Percentiles rank a stretch among this genome's conserved stretches.
Conservation (phyloP, 768 basidiomycete species). For the Phylloporus sp. region DNA sequence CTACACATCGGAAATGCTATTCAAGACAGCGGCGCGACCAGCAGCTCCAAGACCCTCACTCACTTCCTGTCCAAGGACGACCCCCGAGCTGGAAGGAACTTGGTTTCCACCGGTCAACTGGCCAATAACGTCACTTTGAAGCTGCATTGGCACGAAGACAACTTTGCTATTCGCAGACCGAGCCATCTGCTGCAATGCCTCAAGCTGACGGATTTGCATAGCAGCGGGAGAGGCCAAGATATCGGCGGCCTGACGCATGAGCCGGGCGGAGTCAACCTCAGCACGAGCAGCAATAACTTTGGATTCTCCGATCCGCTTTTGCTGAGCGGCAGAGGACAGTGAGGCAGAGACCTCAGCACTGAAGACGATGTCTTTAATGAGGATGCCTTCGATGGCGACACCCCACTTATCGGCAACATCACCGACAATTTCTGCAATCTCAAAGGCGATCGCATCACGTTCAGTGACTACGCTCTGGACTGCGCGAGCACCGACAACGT, state of each 20-base stretch:
- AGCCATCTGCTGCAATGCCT: slow-evolving; percentile 95
- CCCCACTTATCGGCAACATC: slow-evolving; percentile 96
- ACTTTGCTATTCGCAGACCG: slow-evolving; percentile 86
- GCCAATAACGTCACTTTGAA: slow-evolving; percentile 67
- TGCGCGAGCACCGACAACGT: slow-evolving; percentile 91
- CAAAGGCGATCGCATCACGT: slow-evolving; percentile 92
- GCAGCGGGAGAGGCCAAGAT: slow-evolving; percentile 92
- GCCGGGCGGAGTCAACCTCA: slow-evolving; percentile 89
- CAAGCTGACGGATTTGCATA: slow-evolving; percentile 97
- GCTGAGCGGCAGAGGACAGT: slow-evolving; percentile 92
- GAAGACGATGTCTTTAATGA: slow-evolving; percentile 95
- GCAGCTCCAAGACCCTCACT: slow-evolving; percentile 24
- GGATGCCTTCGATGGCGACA: slow-evolving; percentile 92
- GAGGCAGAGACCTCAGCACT: slow-evolving; percentile 85
- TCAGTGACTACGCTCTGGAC: slow-evolving; percentile 97
- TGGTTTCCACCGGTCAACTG: slow-evolving; percentile 36
- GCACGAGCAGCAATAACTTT: slow-evolving; percentile 96
- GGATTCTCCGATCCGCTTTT: slow-evolving; percentile 94
- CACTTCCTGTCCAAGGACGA: slow-evolving; percentile 17
- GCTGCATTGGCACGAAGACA: slow-evolving; percentile 91
- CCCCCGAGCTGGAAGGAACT: slow-evolving; percentile 21
- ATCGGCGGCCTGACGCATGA: slow-evolving; percentile 97
- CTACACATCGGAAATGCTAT: slow-evolving; percentile 24
- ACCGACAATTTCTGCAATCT: slow-evolving; percentile 94
- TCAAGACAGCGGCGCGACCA: slow-evolving; percentile 26